Evolutionary conservation across 2,329 filamentous ascomycete species (phyloP).

Genomic region (Parafenestella ontariensis): DNA sequence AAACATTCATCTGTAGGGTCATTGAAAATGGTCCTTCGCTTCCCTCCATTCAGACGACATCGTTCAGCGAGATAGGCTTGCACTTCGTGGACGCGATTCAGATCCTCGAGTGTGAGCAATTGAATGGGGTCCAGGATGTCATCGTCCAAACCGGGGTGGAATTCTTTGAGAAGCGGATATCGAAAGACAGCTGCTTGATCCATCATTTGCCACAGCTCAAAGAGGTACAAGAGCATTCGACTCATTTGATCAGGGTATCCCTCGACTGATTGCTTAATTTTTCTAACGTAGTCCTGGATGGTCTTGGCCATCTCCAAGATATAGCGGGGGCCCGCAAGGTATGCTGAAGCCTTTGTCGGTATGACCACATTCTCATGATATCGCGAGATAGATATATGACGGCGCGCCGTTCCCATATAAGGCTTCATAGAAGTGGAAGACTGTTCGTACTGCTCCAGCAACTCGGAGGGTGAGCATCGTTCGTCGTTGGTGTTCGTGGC

Average conservation of each 20-base stretch:
- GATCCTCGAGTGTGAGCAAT: constrained; percentile 55
- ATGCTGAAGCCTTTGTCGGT: constrained; percentile 37
- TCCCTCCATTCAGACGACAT: constrained; percentile 7
- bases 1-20: constrained; percentile 53
- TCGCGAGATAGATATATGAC: constrained; percentile 16
- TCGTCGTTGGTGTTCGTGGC: neutral
- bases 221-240: constrained; percentile 59
- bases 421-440: constrained; percentile 19
- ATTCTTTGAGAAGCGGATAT: constrained; percentile 60
- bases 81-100: constrained; percentile 59
- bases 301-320: constrained; percentile 53
- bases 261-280: constrained; percentile 27
- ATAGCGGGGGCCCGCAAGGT: neutral
- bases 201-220: constrained; percentile 66
- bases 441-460: constrained; percentile 22
- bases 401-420: constrained; percentile 12
- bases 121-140: constrained; percentile 64
- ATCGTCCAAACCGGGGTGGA: constrained; percentile 59
- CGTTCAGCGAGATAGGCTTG: constrained; percentile 59
- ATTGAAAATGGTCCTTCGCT: constrained; percentile 58
- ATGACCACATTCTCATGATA: constrained; percentile 26
- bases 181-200: constrained; percentile 56
- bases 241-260: constrained; percentile 59
- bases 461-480: constrained; percentile 9
- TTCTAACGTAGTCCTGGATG: constrained; percentile 13